Conservation (phyloP, 2,329 filamentous ascomycete genomes). For the Alternaria angustiovoidea region DNA sequence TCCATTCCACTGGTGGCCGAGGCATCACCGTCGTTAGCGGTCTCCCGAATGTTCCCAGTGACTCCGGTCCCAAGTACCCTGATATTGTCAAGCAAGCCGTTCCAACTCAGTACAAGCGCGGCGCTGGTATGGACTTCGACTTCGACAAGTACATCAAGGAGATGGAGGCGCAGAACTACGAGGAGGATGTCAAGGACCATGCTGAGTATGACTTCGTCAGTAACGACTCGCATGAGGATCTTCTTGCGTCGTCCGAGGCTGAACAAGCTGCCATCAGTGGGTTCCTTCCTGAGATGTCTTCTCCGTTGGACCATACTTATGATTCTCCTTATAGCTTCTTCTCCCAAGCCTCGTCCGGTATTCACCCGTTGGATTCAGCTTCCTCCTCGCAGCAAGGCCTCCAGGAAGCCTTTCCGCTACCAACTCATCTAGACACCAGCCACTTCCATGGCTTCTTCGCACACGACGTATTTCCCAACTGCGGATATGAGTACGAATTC, state of each 20-base stretch:
- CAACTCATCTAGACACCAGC: neutral
- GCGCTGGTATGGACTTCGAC: neutral
- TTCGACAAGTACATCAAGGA: neutral
- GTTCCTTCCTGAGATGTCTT: neutral
- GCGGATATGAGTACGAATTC: neutral
- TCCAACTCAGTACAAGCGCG: neutral
- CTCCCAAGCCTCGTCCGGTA: neutral
- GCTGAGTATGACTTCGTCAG: neutral
- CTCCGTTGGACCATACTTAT: neutral
- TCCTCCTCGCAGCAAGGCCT: neutral
- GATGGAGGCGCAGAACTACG: neutral
- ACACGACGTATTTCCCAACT: neutral
- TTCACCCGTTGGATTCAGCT: neutral
- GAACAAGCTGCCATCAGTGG: neutral
- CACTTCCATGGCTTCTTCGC: neutral
- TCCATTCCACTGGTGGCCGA: neutral
- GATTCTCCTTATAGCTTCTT: neutral
- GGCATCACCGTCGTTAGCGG: neutral
- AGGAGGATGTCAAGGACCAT: neutral
- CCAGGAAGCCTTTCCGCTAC: neutral
- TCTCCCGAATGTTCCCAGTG: neutral
- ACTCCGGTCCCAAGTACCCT: neutral
- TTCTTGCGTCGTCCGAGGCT: neutral
- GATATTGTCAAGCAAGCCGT: neutral
- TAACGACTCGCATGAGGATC: neutral